Evolutionary conservation across 768 basidiomycete genomes (phyloP).

Genomic region (Podaxis carcinomalis): DNA sequence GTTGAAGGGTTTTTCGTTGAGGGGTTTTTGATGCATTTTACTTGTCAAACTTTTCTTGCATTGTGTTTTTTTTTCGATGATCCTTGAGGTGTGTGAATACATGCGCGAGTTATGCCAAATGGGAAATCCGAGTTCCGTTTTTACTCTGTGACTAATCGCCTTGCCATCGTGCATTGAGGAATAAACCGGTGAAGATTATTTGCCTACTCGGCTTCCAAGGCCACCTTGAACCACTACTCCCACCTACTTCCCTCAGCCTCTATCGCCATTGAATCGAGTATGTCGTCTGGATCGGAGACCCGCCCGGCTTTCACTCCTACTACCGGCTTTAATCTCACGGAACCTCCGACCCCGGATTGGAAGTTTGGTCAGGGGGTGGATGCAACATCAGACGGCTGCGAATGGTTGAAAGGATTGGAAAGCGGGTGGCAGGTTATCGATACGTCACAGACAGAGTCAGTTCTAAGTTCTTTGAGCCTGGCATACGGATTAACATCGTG

Average conservation of each 20-base stretch:
- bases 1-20: neutral
- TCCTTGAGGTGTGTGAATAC: neutral
- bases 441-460: constrained; percentile 24
- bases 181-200: neutral
- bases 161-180: neutral
- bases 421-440: constrained; percentile 36
- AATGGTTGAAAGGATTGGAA: constrained; percentile 41
- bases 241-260: neutral
- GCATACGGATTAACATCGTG: neutral
- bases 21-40: neutral
- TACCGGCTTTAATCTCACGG: constrained; percentile 24
- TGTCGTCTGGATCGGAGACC: constrained; percentile 1
- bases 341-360: constrained; percentile 36
- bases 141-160: neutral
- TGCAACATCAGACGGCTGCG: constrained; percentile 29
- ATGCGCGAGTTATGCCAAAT: neutral
- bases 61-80: neutral
- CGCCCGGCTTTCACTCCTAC: constrained; percentile 19
- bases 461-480: neutral
- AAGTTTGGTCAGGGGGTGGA: constrained; percentile 30
- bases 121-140: neutral
- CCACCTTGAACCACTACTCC: neutral
- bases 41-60: neutral
- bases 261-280: neutral
- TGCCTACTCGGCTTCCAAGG: neutral